Evolutionary conservation across 352 stramenopile genomes (phyloP).

Genomic region (Globisporangium ultimum): DNA sequence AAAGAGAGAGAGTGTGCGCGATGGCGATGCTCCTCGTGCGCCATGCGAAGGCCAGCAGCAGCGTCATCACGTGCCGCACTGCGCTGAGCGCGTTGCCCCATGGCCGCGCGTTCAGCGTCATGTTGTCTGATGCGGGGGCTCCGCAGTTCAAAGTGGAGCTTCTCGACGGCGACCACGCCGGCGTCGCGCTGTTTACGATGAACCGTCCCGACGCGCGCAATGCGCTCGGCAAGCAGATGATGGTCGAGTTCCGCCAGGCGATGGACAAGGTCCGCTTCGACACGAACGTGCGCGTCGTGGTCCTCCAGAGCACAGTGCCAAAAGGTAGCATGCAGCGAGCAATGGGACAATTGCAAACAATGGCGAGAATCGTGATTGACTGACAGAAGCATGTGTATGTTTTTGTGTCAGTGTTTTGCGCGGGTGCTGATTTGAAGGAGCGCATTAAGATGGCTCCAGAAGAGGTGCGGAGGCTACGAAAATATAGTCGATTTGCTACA

Average conservation of each 20-base stretch:
- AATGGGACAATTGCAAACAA: background rate
- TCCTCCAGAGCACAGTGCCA: slow-evolving; percentile 68
- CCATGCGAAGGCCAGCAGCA: background rate
- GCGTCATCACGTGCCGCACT: background rate
- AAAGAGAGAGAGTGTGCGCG: background rate
- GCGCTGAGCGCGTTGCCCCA: background rate
- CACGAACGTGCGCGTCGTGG: slow-evolving; percentile 69
- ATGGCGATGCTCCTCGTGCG: slow-evolving; percentile 14
- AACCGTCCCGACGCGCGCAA: slow-evolving; percentile 68
- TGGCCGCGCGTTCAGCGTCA: slow-evolving; percentile 15
- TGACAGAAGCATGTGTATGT: background rate
- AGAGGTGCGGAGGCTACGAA: slow-evolving; percentile 44
- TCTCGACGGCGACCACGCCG: slow-evolving; percentile 45
- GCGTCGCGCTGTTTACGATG: slow-evolving; percentile 80
- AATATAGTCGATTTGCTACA: background rate
- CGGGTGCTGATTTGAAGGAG: slow-evolving; percentile 90
- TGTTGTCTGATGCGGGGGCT: slow-evolving; percentile 2
- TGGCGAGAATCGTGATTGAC: background rate
- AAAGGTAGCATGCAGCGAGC: slow-evolving; percentile 26
- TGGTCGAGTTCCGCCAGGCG: slow-evolving; percentile 69
- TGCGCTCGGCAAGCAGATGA: slow-evolving; percentile 77
- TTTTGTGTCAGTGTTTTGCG: slow-evolving; percentile 72
- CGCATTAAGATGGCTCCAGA: slow-evolving; percentile 80
- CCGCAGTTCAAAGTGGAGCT: slow-evolving; percentile 63
- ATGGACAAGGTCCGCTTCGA: slow-evolving; percentile 67